Evolutionary conservation across 805 yeast species (phyloP), one percentile per base, ranked within the genome.

Genomic region (Candida gorgasii): DNA sequence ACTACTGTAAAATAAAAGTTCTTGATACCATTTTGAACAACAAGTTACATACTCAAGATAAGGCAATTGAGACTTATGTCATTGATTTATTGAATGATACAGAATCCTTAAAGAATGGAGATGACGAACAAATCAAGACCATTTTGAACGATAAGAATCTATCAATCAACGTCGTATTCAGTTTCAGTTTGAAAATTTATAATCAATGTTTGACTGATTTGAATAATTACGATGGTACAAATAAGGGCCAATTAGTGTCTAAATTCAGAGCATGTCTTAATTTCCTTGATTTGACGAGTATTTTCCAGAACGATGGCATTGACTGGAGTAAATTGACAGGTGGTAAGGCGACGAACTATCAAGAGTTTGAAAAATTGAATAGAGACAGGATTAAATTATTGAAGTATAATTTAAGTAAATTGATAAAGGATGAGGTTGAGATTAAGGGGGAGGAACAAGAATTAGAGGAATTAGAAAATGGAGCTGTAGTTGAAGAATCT

Each of bases 1-100:
- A 87, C 61, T 86, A 77, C 61, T 85, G 93, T 62, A 73, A 72
- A 59, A 51, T 50, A 38, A 83, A 84, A 55, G 86, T 89, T 0
- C 82, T 86, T 2, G 92, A 90, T 59, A 70, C 78, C 52, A 81
- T 92, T 3, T 65, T 92, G 15, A 71, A 72, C 27, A 62, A 75
- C 32, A 76, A 79, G 42, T 65, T 82, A 15, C 96, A 89, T 54
- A 65, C 76, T 16, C 52, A 66, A 1, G 76, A 78, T 45, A 64
- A 69, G 6, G 84, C 75, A 11, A 76, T 77, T 20, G 88, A 87
- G 11, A 54, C 52, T 1, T 79, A 78, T 51, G 87, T 92, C 0
- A 65, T 83, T 36, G 55, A 59, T 2, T 63, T 93, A 34, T 63
- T 92, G 42, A 95, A 85, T 54, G 76, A 76, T 2, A 79, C 93